Conservation (phyloP, 768 basidiomycete species). For the Gautieria morchelliformis region DNA sequence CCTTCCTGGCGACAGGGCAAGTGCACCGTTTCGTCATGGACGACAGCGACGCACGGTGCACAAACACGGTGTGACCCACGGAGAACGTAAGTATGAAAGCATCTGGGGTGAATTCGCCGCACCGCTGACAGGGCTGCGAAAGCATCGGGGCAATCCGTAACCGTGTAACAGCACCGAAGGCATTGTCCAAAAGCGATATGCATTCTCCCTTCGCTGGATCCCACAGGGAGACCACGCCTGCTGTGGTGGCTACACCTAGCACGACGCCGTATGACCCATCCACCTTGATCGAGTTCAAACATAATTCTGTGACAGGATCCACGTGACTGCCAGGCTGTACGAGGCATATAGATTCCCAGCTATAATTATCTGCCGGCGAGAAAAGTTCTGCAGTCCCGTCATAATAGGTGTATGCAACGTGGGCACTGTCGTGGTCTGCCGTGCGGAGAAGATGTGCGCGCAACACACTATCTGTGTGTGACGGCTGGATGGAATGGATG, state of each 20-base stretch:
- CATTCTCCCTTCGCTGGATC: constrained; percentile 57
- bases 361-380: constrained; percentile 37
- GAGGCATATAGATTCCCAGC: constrained; percentile 35
- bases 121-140: constrained; percentile 53
- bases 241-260: constrained; percentile 51
- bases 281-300: constrained; percentile 44
- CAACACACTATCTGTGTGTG: constrained; percentile 33
- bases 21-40: constrained; percentile 56
- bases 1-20: constrained; percentile 39
- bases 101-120: constrained; percentile 58
- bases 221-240: constrained; percentile 69
- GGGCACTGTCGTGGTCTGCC: constrained; percentile 32
- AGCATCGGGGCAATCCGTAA: constrained; percentile 51
- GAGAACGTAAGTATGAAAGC: constrained; percentile 60
- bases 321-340: constrained; percentile 49
- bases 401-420: constrained; percentile 51
- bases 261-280: constrained; percentile 43
- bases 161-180: constrained; percentile 45
- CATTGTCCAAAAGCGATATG: constrained; percentile 50
- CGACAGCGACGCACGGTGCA: constrained; percentile 55
- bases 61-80: constrained; percentile 47
- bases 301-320: constrained; percentile 44
- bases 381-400: constrained; percentile 60
- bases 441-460: constrained; percentile 42
- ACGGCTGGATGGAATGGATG: constrained; percentile 31